These are phyloP conservation scores for Pleurotus citrinopileatus DNA, from an alignment of 768 basidiomycete genomes.

Conservation along the genomic window DNA sequence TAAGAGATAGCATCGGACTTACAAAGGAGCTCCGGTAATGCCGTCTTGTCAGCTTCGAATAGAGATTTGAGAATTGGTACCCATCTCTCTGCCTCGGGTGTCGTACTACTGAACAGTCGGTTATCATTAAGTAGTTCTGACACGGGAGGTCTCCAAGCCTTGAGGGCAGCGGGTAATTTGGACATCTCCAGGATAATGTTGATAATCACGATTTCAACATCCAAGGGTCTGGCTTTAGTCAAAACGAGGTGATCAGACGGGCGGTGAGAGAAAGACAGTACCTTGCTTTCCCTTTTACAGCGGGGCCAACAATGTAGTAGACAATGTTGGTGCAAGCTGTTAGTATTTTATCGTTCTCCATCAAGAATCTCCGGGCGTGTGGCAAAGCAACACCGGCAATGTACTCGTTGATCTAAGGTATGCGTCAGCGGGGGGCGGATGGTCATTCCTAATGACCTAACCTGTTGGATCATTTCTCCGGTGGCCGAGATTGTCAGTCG, in stretches of 20 bases:
- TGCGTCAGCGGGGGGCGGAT: not conserved
- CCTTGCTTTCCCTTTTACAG: conserved; percentile 76
- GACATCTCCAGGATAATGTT: conserved; percentile 77
- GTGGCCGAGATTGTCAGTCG: conserved; percentile 25
- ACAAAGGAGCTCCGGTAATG: conserved; percentile 84
- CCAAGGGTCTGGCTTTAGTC: conserved; percentile 60
- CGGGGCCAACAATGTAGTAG: conserved; percentile 80
- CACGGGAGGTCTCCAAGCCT: conserved; percentile 82
- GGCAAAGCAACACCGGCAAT: conserved; percentile 70
- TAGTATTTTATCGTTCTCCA: conserved; percentile 81
- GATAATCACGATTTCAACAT: conserved; percentile 66
- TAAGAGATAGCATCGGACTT: conserved; percentile 27
- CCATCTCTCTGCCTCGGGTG: conserved; percentile 63
- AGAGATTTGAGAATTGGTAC: conserved; percentile 72
- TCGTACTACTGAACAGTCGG: conserved; percentile 78
- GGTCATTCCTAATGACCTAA: conserved; percentile 18
- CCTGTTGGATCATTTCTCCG: conserved; percentile 47
- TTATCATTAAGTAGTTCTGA: conserved; percentile 82
- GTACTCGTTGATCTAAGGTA: conserved; percentile 64
- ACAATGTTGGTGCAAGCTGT: conserved; percentile 81
- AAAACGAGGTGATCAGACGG: conserved; percentile 12
- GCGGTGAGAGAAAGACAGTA: conserved; percentile 22
- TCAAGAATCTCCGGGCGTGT: conserved; percentile 70
- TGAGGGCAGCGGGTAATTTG: conserved; percentile 69
- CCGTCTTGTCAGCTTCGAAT: conserved; percentile 84